Percentiles rank a stretch among this genome's conserved stretches.
Evolutionary conservation across 768 basidiomycete genomes (phyloP).

Genomic region (Sporobolomyces roseus): DNA sequence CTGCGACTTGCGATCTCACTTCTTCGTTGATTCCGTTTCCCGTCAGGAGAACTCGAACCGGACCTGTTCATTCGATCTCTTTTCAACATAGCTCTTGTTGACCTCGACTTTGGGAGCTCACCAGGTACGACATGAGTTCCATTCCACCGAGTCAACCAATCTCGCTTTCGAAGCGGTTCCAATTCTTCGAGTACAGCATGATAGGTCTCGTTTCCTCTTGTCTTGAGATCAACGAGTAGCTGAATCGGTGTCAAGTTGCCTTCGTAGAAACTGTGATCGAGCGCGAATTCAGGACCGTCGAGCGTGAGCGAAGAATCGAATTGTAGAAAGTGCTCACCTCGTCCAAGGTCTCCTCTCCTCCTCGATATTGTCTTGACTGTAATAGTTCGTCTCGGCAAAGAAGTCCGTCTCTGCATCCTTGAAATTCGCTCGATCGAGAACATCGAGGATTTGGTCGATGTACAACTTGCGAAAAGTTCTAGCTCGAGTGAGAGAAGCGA

Average conservation of each 20-base stretch:
- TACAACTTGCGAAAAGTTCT: slow-evolving; percentile 32
- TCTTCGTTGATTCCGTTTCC: slow-evolving; percentile 38
- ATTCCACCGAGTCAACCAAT: slow-evolving; percentile 36
- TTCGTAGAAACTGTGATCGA: slow-evolving; percentile 26
- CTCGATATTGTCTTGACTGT: slow-evolving; percentile 6
- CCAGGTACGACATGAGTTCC: slow-evolving; percentile 23
- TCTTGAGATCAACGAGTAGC: slow-evolving; percentile 36
- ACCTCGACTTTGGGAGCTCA: too few relatives aligned
- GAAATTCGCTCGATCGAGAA: slow-evolving; percentile 26
- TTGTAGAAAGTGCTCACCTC: neutral
- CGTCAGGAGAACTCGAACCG: slow-evolving; percentile 29
- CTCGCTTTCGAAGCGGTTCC: slow-evolving; percentile 3
- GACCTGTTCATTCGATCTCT: too few relatives aligned
- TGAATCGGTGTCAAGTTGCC: slow-evolving; percentile 28
- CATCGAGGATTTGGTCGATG: slow-evolving; percentile 26
- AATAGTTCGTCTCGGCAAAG: slow-evolving; percentile 31
- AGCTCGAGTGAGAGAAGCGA: slow-evolving; percentile 24
- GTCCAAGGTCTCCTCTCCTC: slow-evolving; percentile 30
- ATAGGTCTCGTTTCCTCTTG: slow-evolving; percentile 35
- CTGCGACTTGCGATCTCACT: slow-evolving; percentile 22
- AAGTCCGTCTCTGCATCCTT: slow-evolving; percentile 12
- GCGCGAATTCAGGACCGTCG: too few relatives aligned
- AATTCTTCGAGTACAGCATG: slow-evolving; percentile 24
- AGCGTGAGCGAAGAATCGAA: too few relatives aligned
- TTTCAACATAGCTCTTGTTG: too few relatives aligned